Percentiles rank a stretch among this genome's conserved stretches.
phyloP scores from a whole-genome alignment of 352 stramenopile genomes.

The Pythium aphanidermatum region DNA sequence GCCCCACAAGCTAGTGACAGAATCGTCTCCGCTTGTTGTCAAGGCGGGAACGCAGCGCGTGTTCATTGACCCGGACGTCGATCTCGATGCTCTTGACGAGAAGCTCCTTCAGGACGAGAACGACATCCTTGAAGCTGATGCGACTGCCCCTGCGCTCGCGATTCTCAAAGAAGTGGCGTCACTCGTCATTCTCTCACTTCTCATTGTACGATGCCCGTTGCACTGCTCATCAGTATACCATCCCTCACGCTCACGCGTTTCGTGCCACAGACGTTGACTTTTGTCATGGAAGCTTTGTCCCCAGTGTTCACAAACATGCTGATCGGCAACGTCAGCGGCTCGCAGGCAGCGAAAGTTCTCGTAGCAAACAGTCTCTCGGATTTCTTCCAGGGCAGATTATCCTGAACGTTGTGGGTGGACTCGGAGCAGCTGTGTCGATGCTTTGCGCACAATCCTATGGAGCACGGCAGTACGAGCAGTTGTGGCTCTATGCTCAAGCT shows the following conservation, averaged over 20 bases:
- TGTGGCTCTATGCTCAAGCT: slow-evolving; percentile 1
- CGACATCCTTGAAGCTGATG: slow-evolving; percentile 1
- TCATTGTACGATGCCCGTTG: too few species aligned
- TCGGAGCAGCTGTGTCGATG: not conserved
- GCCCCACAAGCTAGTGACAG: too few species aligned
- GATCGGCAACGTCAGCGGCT: too few species aligned
- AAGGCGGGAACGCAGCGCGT: slow-evolving; percentile 25
- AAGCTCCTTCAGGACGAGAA: slow-evolving; percentile 4
- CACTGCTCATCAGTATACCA: too few species aligned
- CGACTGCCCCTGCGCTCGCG: too few species aligned
- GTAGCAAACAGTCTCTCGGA: too few species aligned
- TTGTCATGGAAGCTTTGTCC: too few species aligned
- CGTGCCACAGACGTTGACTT: too few species aligned
- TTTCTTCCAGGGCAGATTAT: too few species aligned
- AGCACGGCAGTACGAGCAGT: not conserved
- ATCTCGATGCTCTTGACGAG: slow-evolving; percentile 1
- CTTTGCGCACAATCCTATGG: slow-evolving; percentile 1
- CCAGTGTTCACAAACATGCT: not conserved
- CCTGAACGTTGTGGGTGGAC: not conserved
- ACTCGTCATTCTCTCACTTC: too few species aligned
- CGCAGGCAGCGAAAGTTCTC: too few species aligned
- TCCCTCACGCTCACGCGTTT: too few species aligned
- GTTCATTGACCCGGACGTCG: slow-evolving; percentile 1
- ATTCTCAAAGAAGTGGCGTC: not conserved
- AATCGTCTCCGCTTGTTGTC: slow-evolving; percentile 42